Evolutionary conservation across 768 basidiomycete genomes (phyloP), one percentile per base, ranked within the genome.

Genomic region (Sporobolomyces pararoseus): DNA sequence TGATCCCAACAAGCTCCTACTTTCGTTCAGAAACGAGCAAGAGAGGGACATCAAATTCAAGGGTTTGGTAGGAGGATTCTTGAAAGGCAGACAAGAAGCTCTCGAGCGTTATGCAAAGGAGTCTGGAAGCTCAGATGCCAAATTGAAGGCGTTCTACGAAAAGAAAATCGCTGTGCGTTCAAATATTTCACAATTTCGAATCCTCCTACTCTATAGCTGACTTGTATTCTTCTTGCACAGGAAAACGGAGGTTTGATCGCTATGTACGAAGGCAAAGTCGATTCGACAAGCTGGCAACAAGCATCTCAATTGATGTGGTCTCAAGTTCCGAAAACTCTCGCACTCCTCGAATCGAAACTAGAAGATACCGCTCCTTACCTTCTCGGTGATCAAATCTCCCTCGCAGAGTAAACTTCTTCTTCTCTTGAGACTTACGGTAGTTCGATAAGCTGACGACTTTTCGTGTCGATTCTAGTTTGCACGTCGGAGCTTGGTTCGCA

Each of bases 401-500:
- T 74, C 29, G 73, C 73, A 52, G 73, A 74, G 71, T 72, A 4
- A 39, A 67, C 31, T 10, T 12, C 0, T 23, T 7, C 46, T 14
- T 47, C 46, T 23, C 10, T 47, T 7, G 21, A 14, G 46, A 12
- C 21, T 23, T 6, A 6, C 46, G 7, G 10, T 23, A 7, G 10
- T 7, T 16, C n/a, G 17, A 9, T 12, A 5, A 25, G 5, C 50
- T 25, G 25, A 51, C 21, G 10, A n/a, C n/a, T n/a, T n/a, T n/a
- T n/a, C 50, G 25, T 49, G 17, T 10, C 25, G 25, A n/a, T 27
- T 27, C 10, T 47, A 72, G 71, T 66, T 44, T 74, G 0, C 73
- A 74, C 66, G 66, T 27, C 50, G 68, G 62, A 42, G 69, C 73
- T 5, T 74, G 63, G 62, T 61, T 74, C 68, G 65, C 66, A 4